phyloP scores from a whole-genome alignment of 306 rosid genomes.

The Arachis stenosperma region DNA sequence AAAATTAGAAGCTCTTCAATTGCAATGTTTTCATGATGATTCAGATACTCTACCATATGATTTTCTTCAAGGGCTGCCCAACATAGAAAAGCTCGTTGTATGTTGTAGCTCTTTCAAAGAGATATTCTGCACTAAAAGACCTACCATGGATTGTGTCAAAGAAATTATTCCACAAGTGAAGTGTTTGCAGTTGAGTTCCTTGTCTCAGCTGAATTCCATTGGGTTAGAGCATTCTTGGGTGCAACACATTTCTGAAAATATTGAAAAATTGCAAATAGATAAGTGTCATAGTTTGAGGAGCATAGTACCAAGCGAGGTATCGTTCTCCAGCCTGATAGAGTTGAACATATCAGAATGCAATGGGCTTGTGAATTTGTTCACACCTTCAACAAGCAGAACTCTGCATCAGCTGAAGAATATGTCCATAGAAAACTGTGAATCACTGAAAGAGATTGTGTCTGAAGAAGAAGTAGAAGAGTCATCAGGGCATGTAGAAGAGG shows the following conservation, averaged over 20 bases:
- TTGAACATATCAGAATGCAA: not conserved
- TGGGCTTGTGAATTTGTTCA: slow-evolving; percentile 1
- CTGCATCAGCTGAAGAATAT: not conserved
- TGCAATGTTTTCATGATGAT: not conserved
- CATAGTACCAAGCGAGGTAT: not conserved
- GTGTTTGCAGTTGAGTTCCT: not conserved
- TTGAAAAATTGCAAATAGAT: not conserved
- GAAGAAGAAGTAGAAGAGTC: not conserved
- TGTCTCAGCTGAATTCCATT: not conserved
- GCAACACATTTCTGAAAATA: not conserved
- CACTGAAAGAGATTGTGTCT: not conserved
- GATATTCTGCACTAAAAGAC: not conserved
- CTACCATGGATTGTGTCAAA: not conserved
- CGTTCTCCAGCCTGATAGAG: not conserved
- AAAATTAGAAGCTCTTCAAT: not conserved
- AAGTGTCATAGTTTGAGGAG: not conserved
- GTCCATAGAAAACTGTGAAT: slow-evolving; percentile 5
- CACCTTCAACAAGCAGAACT: slow-evolving; percentile 9
- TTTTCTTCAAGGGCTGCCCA: not conserved
- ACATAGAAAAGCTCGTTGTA: not conserved
- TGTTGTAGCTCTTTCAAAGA: not conserved
- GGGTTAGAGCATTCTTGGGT: not conserved
- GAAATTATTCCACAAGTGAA: not conserved
- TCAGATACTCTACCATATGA: not conserved
- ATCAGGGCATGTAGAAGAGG: not conserved